Conservation (phyloP, 2,329 filamentous ascomycete genomes). For the Tolypocladium amazonense region DNA sequence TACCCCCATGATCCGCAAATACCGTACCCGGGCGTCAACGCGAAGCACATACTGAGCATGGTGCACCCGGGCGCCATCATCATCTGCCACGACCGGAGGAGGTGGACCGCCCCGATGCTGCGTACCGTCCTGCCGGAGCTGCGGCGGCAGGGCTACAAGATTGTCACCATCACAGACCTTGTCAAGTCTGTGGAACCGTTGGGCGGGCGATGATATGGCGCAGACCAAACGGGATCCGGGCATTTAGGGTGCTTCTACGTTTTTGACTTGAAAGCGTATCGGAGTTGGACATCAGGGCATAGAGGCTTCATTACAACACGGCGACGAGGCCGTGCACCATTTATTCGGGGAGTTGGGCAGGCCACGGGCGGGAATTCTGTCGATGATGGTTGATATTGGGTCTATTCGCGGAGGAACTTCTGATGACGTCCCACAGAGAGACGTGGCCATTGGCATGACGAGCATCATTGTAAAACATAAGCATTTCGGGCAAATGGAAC, state of each 20-base stretch:
- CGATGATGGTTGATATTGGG: neutral
- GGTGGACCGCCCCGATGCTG: constrained; percentile 79
- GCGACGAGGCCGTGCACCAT: neutral
- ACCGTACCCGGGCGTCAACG: constrained; percentile 56
- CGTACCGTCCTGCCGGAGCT: constrained; percentile 61
- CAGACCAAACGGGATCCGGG: neutral
- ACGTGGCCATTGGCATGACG: neutral
- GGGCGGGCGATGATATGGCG: constrained; percentile 10
- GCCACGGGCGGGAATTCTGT: neutral
- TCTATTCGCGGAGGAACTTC: neutral
- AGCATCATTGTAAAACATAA: neutral
- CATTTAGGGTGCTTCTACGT: neutral
- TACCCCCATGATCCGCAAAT: constrained; percentile 93
- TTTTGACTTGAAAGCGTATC: neutral
- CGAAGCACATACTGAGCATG: constrained; percentile 72
- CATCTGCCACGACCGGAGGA: constrained; percentile 73
- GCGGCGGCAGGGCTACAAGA: constrained; percentile 54
- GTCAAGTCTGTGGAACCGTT: constrained; percentile 29
- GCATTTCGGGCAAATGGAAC: neutral
- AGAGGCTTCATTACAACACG: neutral
- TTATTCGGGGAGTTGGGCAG: neutral
- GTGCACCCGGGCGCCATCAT: constrained; percentile 66
- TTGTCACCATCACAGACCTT: constrained; percentile 62
- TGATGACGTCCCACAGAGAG: neutral
- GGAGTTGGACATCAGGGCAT: neutral